Evolutionary conservation across 331 rosid species (phyloP), one percentile per base, ranked within the genome.

Genomic region (Malus hybrid): DNA sequence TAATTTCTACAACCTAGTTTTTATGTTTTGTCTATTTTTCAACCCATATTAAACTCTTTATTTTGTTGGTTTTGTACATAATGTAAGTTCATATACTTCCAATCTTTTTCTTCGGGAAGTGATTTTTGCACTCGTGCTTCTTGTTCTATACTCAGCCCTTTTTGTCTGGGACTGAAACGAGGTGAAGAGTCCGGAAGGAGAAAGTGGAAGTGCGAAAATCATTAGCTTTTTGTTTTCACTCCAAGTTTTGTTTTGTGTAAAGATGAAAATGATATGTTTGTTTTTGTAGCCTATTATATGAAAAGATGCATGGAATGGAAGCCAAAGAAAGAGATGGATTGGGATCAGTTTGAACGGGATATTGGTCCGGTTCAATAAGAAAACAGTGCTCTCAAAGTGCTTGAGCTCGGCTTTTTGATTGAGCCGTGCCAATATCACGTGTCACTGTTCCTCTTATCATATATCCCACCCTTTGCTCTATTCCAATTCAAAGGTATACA

Each of bases 401-500:
- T 33, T 79, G 79, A 61, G 87, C 80, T 72, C 75, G 81, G 78
- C 50, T 90, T 94, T 94, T 90, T 92, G 76, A 94, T 94, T 94
- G 97, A 94, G 99, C 97, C 97, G 99, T 92, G 99, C 99, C 99
- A 94, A 94, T 94, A 94, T 94, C 99, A 92, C 99, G 99, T 91
- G 81, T 66, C 85, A 76, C 85, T 84, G 77, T 80, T 84, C 85
- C 80, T 32, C 48, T 66, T 18, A 16, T 52, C n/a, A 52, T 52
- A 52, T 82, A 69, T 55, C 29, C 71, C 5, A 27, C 13, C 46
- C 74, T 52, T 13, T 27, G n/a, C n/a, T 7, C 57, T 52, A 52
- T 52, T 48, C 64, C 70, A 50, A 7, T 20, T 48, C 64, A 27
- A 76, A 81, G 78, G 81, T 84, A 65, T 44, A 16, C 5, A 2